These are phyloP conservation scores for Penicillium sp. DNA, from an alignment of 2,329 filamentous ascomycete species.

Conservation along the genomic window DNA sequence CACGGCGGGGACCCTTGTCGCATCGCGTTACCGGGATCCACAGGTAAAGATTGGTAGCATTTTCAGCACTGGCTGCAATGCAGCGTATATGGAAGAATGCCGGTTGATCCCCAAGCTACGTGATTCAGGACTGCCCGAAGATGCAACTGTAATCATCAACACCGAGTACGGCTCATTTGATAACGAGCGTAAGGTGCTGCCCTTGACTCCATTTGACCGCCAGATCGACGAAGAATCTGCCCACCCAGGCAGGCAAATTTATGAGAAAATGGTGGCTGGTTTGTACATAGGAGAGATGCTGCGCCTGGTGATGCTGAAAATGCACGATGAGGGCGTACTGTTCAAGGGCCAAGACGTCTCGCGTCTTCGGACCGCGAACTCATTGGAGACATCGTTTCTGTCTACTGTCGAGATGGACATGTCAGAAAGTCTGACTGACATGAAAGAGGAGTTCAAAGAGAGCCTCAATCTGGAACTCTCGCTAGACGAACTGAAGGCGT, in stretches of 20 bases:
- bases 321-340: constrained; percentile 74
- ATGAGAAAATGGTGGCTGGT: constrained; percentile 95
- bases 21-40: constrained; percentile 83
- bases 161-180: constrained; percentile 94
- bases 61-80: constrained; percentile 93
- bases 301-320: constrained; percentile 76
- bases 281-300: constrained; percentile 92
- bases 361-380: constrained; percentile 75
- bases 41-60: constrained; percentile 90
- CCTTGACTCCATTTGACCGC: constrained; percentile 57
- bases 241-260: constrained; percentile 87
- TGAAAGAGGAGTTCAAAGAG: constrained; percentile 71
- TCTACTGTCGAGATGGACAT: constrained; percentile 89
- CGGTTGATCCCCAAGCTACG: constrained; percentile 83
- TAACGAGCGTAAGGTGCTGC: constrained; percentile 78
- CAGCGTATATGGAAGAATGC: constrained; percentile 88
- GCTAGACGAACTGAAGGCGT: constrained; percentile 77
- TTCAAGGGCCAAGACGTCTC: constrained; percentile 80
- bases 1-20: constrained; percentile 89
- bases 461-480: constrained; percentile 70
- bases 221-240: constrained; percentile 83
- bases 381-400: constrained; percentile 85
- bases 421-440: constrained; percentile 86
- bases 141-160: constrained; percentile 83
- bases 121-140: constrained; percentile 72